Percentiles rank a stretch among this genome's conserved stretches.
Evolutionary conservation across 495 filamentous ascomycete species (phyloP).

Genomic region (Achaetomiella virescens): DNA sequence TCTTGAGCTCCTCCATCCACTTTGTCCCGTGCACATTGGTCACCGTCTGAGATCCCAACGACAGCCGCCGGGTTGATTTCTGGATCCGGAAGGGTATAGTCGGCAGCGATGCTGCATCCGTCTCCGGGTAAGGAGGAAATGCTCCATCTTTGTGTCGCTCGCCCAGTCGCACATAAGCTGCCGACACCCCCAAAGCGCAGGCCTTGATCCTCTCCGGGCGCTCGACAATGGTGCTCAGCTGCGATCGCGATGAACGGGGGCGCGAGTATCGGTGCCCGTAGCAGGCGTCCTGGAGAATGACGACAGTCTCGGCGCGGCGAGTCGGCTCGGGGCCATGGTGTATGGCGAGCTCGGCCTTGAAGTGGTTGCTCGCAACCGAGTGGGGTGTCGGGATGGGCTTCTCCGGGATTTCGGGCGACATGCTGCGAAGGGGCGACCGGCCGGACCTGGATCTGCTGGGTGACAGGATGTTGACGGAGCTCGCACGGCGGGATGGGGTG

Average conservation of each 20-base stretch:
- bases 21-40: slow-evolving; percentile 76
- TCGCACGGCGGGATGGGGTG: slow-evolving; percentile 43
- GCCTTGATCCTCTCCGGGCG: slow-evolving; percentile 88
- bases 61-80: slow-evolving; percentile 59
- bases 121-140: slow-evolving; percentile 51
- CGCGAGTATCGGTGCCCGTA: slow-evolving; percentile 88
- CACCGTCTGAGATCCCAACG: slow-evolving; percentile 62
- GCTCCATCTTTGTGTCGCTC: slow-evolving; percentile 68
- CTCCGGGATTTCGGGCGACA: slow-evolving; percentile 37
- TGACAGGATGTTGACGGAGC: slow-evolving; percentile 44
- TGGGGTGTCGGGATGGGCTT: slow-evolving; percentile 51
- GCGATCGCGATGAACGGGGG: slow-evolving; percentile 60
- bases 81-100: slow-evolving; percentile 74
- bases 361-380: slow-evolving; percentile 62
- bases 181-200: slow-evolving; percentile 68
- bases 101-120: slow-evolving; percentile 46
- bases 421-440: slow-evolving; percentile 31
- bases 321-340: slow-evolving; percentile 49
- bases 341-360: slow-evolving; percentile 60
- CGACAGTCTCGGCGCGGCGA: slow-evolving; percentile 57
- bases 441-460: slow-evolving; percentile 24
- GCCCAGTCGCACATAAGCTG: slow-evolving; percentile 85
- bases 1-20: slow-evolving; percentile 88
- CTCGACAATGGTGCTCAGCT: slow-evolving; percentile 75
- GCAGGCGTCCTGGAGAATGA: slow-evolving; percentile 85